These are phyloP conservation scores for Neostapfia colusana DNA, from an alignment of 176 grass and related monocot species.

Conservation along the genomic window DNA sequence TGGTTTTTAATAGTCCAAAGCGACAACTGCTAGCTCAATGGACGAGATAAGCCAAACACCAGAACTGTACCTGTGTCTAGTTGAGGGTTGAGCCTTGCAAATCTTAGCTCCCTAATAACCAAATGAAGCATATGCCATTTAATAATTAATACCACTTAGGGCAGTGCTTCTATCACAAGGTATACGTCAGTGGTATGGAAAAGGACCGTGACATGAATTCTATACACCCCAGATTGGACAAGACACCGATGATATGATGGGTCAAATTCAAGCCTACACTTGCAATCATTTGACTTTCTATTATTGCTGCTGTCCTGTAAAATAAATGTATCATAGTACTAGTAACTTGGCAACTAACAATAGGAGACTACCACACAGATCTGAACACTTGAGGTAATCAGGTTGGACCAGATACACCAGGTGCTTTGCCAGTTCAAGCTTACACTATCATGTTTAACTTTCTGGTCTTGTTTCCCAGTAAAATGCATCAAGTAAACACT, in stretches of 20 bases:
- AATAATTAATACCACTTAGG: not conserved
- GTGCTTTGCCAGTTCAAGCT: no score
- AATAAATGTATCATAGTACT: no score
- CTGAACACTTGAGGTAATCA: no score
- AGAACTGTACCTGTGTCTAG: not conserved
- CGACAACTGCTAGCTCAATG: not conserved
- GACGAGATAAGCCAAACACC: not conserved
- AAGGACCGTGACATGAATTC: not conserved
- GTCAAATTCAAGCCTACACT: not conserved
- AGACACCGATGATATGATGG: not conserved
- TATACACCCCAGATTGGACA: not conserved
- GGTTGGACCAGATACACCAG: no score
- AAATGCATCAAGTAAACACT: no score
- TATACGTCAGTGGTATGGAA: slow-evolving; percentile 7
- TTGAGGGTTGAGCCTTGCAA: not conserved
- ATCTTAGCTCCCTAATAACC: slow-evolving; percentile 19
- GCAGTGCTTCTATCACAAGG: slow-evolving; percentile 2
- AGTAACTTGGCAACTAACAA: no score
- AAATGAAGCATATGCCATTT: slow-evolving; percentile 2
- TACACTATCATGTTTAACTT: no score
- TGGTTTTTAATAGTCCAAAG: not conserved
- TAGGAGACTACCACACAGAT: no score
- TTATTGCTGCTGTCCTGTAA: not conserved
- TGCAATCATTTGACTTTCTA: not conserved
- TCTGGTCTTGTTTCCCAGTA: no score